phyloP scores from a whole-genome alignment of 1,139 yeast genomes.

The Insectozyma bohioensis region DNA sequence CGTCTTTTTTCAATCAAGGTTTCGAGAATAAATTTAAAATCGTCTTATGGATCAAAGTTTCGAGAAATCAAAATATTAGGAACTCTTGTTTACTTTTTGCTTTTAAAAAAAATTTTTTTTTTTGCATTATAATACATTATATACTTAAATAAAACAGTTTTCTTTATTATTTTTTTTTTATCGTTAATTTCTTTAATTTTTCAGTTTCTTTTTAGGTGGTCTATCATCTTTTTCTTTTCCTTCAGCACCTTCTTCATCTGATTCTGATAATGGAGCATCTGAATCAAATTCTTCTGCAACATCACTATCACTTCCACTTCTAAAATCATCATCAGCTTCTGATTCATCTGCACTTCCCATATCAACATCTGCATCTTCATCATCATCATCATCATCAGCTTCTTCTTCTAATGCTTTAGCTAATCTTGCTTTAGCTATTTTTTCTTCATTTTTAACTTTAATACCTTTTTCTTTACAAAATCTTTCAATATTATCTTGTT shows the following conservation, averaged over 20 bases:
- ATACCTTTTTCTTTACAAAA: slow-evolving; percentile 78
- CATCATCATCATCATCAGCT: slow-evolving; percentile 65
- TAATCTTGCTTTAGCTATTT: slow-evolving; percentile 77
- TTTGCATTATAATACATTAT: too few relatives aligned
- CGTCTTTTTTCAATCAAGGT: too few relatives aligned
- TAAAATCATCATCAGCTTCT: slow-evolving; percentile 68
- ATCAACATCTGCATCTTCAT: slow-evolving; percentile 54
- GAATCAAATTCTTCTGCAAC: slow-evolving; percentile 90
- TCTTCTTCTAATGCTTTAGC: slow-evolving; percentile 75
- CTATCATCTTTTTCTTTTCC: slow-evolving; percentile 26
- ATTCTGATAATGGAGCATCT: slow-evolving; percentile 50
- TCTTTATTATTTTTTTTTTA: too few relatives aligned
- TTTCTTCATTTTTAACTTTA: slow-evolving; percentile 84
- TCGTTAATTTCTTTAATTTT: not conserved
- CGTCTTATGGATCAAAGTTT: too few relatives aligned
- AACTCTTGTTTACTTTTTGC: too few relatives aligned
- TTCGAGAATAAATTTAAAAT: too few relatives aligned
- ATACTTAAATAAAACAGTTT: too few relatives aligned
- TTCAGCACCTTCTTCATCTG: slow-evolving; percentile 38
- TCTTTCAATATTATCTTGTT: slow-evolving; percentile 74
- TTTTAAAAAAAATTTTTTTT: too few relatives aligned
- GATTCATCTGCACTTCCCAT: slow-evolving; percentile 75
- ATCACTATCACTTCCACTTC: slow-evolving; percentile 62
- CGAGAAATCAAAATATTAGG: too few relatives aligned
- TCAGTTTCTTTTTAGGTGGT: slow-evolving; percentile 47